phyloP scores from a whole-genome alignment of 495 filamentous ascomycete species.

The Gamarada debralockiae region DNA sequence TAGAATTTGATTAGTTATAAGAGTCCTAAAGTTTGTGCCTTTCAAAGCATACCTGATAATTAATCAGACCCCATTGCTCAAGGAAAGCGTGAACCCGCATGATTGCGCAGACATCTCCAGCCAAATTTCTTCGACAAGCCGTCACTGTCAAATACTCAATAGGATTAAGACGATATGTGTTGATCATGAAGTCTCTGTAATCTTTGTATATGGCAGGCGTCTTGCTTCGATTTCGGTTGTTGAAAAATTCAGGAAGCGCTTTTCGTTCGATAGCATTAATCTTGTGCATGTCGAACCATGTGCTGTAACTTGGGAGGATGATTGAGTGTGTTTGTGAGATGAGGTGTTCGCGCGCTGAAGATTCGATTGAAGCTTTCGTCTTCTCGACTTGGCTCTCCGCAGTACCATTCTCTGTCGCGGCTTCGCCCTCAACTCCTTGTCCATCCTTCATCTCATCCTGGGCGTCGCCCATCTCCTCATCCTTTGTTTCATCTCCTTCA shows the following conservation, averaged over 20 bases:
- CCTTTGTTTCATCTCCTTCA: constrained; percentile 63
- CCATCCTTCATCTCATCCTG: constrained; percentile 51
- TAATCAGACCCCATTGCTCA: constrained; percentile 99
- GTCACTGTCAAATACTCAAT: constrained; percentile 96
- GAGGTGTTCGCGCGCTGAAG: constrained; percentile 83
- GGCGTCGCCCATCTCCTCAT: constrained; percentile 83
- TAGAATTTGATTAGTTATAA: constrained; percentile 32
- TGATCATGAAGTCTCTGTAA: constrained; percentile 99
- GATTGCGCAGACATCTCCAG: constrained; percentile 96
- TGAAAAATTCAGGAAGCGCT: constrained; percentile 95
- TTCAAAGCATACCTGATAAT: constrained; percentile 80
- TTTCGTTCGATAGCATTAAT: constrained; percentile 88
- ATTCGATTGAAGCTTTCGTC: constrained; percentile 76
- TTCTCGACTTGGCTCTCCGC: constrained; percentile 34
- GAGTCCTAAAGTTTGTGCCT: neutral
- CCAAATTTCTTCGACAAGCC: constrained; percentile 92
- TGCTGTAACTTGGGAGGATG: constrained; percentile 92
- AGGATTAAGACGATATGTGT: constrained; percentile 93
- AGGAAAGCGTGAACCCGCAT: constrained; percentile 98
- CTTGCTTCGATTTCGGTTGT: constrained; percentile 95
- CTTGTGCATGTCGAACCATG: constrained; percentile 97
- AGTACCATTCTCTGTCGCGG: constrained; percentile 27
- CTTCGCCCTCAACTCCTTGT: constrained; percentile 20
- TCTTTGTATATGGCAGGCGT: constrained; percentile 97
- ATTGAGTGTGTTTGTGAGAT: constrained; percentile 90